A percentile compares a stretch with the other conserved stretches of the same genome.
These are phyloP conservation scores for Kodamaea fungicola DNA, from an alignment of 1,139 yeast genomes.

Conservation along the genomic window DNA sequence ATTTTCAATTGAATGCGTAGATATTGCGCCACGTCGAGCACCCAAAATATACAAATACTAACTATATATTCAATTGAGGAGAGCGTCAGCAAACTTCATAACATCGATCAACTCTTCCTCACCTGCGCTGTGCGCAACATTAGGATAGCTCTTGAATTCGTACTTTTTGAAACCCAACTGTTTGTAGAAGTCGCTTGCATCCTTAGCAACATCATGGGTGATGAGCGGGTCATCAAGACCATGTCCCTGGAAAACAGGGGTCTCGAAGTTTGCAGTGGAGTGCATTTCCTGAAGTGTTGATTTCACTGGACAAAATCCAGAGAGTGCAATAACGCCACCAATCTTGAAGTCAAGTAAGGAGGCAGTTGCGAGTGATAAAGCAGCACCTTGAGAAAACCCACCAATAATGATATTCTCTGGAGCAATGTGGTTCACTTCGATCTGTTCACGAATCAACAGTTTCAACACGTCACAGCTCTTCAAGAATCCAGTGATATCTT, in stretches of 20 bases:
- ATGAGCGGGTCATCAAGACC: constrained; percentile 77
- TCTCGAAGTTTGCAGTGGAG: constrained; percentile 43
- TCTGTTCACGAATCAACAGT: constrained; percentile 58
- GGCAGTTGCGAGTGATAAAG: constrained; percentile 61
- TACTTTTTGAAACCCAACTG: constrained; percentile 51
- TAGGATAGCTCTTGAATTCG: constrained; percentile 56
- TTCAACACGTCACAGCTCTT: constrained; percentile 53
- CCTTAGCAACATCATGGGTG: constrained; percentile 43
- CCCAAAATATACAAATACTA: background rate
- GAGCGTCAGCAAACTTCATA: constrained; percentile 42
- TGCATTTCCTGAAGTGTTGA: constrained; percentile 31
- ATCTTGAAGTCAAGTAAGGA: constrained; percentile 51
- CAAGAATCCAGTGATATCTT: constrained; percentile 65
- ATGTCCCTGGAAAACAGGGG: constrained; percentile 88
- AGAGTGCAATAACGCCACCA: constrained; percentile 75
- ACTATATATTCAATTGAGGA: constrained; percentile 8
- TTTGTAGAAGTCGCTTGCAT: constrained; percentile 45
- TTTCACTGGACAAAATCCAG: constrained; percentile 71
- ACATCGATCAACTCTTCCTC: constrained; percentile 66
- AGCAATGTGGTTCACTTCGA: constrained; percentile 54
- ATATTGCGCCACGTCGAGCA: background rate
- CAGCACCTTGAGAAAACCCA: constrained; percentile 95
- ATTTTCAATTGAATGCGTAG: background rate
- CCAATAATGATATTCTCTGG: constrained; percentile 77
- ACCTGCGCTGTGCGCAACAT: constrained; percentile 64